Evolutionary conservation across 345 rosid genomes (phyloP).

Genomic region (Citrus cavaleriei): DNA sequence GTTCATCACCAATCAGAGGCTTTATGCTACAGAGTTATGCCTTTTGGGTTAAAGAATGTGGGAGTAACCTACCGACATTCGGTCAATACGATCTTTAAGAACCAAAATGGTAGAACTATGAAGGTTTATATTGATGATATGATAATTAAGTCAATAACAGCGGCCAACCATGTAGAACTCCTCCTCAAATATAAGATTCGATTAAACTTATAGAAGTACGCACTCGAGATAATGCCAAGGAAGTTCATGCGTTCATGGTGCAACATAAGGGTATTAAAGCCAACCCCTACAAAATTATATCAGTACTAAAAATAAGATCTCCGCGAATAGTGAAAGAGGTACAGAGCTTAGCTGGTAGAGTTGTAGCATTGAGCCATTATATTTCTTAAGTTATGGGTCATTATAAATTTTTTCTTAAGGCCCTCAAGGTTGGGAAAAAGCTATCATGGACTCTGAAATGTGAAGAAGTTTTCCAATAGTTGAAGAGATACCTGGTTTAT

Average conservation of each 20-base stretch:
- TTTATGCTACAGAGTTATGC: background rate
- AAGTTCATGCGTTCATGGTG: background rate
- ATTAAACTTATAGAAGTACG: no score
- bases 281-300: no score
- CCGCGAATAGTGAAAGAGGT: background rate
- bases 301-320: no score
- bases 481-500: no score
- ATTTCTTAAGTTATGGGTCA: no score
- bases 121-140: background rate
- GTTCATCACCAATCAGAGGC: background rate
- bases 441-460: no score
- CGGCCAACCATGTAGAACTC: background rate
- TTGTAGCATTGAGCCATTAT: background rate
- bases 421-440: no score
- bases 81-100: background rate
- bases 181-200: no score
- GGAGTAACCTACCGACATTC: background rate
- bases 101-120: background rate
- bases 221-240: background rate
- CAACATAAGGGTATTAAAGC: background rate
- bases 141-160: no score
- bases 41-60: no score
- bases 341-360: background rate
- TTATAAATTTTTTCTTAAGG: no score
- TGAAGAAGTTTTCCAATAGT: no score